A percentile compares a stretch with the other conserved stretches of the same genome.
Evolutionary conservation across 1,284 basidiomycete genomes (phyloP).

Genomic region (Cutaneotrichosporon arboriforme): DNA sequence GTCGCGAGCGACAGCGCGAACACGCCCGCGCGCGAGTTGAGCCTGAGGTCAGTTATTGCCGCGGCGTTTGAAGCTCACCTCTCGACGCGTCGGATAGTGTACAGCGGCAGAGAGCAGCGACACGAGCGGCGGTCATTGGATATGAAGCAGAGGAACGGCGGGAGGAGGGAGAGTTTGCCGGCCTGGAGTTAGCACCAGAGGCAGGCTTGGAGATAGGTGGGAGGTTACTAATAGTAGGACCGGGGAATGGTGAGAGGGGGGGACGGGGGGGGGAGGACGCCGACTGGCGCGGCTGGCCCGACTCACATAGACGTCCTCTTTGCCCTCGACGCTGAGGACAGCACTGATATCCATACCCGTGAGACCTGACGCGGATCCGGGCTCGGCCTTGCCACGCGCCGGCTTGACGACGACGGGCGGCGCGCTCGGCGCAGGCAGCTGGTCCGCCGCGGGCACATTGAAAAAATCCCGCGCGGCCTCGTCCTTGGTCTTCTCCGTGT

Average conservation of each 20-base stretch:
- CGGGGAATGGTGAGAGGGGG: no score
- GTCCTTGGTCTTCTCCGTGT: constrained; percentile 84
- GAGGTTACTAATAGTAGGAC: neutral
- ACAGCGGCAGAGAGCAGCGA: constrained; percentile 84
- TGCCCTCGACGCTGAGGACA: constrained; percentile 73
- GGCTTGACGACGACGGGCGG: constrained; percentile 34
- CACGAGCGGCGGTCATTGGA: constrained; percentile 90
- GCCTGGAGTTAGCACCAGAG: constrained; percentile 55
- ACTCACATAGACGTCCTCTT: constrained; percentile 90
- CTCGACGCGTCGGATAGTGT: constrained; percentile 92
- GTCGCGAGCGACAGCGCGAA: constrained; percentile 90
- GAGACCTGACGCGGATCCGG: constrained; percentile 17
- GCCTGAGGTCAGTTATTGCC: constrained; percentile 24
- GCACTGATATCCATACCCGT: constrained; percentile 81
- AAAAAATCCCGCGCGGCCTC: constrained; percentile 76
- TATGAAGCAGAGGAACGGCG: constrained; percentile 85
- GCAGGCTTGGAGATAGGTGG: neutral
- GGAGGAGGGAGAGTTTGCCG: constrained; percentile 81
- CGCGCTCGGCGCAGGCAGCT: constrained; percentile 30
- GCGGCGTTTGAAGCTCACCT: constrained; percentile 48
- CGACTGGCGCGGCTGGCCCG: no score
- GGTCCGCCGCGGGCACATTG: constrained; percentile 58
- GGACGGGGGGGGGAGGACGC: neutral
- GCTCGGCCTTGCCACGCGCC: constrained; percentile 2
- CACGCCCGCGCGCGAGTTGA: constrained; percentile 85